Base-by-base conservation (phyloP, 352 stramenopile species). In the Globisporangium cederbergense region DNA sequence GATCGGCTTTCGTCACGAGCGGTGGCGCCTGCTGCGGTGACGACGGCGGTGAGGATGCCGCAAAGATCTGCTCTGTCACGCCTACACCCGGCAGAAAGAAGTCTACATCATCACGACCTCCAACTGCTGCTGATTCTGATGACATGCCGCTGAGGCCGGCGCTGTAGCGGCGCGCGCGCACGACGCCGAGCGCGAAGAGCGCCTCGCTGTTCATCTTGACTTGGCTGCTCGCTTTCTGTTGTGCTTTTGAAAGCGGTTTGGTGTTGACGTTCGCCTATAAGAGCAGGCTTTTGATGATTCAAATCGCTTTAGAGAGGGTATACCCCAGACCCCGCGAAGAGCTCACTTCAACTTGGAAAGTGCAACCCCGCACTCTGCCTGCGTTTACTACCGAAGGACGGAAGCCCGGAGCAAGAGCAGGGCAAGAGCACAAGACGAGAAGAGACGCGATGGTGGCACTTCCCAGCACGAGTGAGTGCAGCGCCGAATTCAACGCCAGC, bases 81-180 rank as follows among this genome's bases (percentile, higher is more conserved):
- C 14, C 58, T 4, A 9, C 58, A 1, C 40, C 28, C 5, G 40
- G 13, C 14, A 62, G 34, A 16, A 71, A 47, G n/a, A 76, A 81
- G 25, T 78, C 74, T 28, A 81, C 63, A 32, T 71, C 59, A 14
- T 80, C 75, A 2, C 56, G 56, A 25, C 25, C 34, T 10, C 4
- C 46, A 30, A 47, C 5, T 20, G 32, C 25, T 32, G 58, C 38
- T 32, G 42, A 36, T 20, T 20, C 25, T 32, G 58, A 38, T 32
- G 42, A 36, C 3, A 36, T 36, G 34, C 32, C 38, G 25, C 49
- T 64, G 49, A 57, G 66, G 14, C 69, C 62, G 7, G 61, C 32
- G 32, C 59, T 58, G 45, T 40, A 53, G 11, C 62, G 65, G 22
- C 55, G 69, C n/a, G 58, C 60, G 53, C 61, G 65, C 69, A 75